Evolutionary conservation across 257 asterid species (phyloP).

Genomic region (Apocynum venetum): DNA sequence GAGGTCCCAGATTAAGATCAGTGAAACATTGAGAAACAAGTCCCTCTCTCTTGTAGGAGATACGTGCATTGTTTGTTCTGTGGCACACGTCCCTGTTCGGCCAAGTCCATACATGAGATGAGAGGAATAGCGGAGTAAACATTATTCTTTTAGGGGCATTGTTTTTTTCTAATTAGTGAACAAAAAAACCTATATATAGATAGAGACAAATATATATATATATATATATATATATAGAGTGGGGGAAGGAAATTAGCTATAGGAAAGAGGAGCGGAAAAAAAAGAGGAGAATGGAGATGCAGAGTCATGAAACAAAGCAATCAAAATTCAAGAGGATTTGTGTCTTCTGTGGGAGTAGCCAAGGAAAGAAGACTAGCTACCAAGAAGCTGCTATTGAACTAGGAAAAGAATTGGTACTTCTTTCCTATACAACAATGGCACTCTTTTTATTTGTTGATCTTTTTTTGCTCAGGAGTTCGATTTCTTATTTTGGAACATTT

Average conservation of each 20-base stretch:
- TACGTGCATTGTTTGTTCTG: conserved; percentile 18
- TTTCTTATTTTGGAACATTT: not conserved
- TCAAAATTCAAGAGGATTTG: conserved; percentile 84
- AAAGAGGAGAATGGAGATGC: conserved; percentile 49
- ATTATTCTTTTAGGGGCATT: conserved; percentile 1
- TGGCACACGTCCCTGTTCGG: conserved; percentile 11
- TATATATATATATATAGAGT: not conserved
- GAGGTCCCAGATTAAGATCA: conserved; percentile 12
- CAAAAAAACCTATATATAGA: conserved; percentile 7
- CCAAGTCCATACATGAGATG: not conserved
- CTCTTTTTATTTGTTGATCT: not conserved
- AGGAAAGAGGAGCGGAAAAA: not conserved
- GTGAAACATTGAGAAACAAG: not conserved
- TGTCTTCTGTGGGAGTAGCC: conserved; percentile 95
- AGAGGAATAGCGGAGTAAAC: not conserved
- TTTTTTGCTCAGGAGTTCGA: not conserved
- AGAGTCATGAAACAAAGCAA: conserved; percentile 35
- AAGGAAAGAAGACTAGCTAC: conserved; percentile 78
- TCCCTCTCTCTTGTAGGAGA: not conserved
- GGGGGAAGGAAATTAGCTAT: conserved; percentile 10
- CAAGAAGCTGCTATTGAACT: conserved; percentile 90
- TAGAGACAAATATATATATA: conserved; percentile 11
- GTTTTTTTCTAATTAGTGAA: not conserved
- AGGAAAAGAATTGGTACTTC: conserved; percentile 61
- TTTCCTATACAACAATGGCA: not conserved